Conservation (phyloP, 345 rosid genomes). For the Citrus cavaleriei region DNA sequence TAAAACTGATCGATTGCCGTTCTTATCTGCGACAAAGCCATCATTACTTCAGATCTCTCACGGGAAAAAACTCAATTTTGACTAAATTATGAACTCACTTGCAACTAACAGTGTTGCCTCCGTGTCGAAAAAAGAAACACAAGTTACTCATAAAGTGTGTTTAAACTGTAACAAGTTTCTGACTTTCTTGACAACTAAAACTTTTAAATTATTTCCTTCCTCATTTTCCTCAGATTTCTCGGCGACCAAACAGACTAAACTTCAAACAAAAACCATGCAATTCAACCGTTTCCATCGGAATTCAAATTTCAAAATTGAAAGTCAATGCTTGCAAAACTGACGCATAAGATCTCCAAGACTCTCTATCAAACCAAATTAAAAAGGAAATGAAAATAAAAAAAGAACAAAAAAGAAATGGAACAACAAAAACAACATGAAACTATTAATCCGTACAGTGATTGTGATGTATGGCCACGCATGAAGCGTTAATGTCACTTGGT, state of each 20-base stretch:
- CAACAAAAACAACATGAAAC: not conserved
- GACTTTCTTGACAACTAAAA: not conserved
- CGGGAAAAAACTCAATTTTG: not conserved
- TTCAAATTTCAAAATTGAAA: not conserved
- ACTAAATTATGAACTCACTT: not conserved
- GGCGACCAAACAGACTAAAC: slow-evolving; percentile 17
- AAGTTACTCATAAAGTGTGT: not conserved
- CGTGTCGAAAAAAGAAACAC: not conserved
- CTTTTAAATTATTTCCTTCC: not conserved
- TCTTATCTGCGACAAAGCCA: slow-evolving; percentile 15
- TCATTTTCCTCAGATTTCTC: slow-evolving; percentile 7
- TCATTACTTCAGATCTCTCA: slow-evolving; percentile 16
- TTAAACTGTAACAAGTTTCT: not conserved
- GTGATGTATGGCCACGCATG: not conserved
- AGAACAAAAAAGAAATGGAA: not conserved
- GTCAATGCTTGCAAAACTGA: not conserved
- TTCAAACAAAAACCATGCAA: slow-evolving; percentile 6
- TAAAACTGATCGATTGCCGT: not conserved
- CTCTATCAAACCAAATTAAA: not conserved
- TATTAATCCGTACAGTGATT: not conserved
- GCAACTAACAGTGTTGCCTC: not conserved
- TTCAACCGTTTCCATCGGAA: not conserved
- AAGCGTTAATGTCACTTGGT: not conserved
- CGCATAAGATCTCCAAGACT: not conserved
- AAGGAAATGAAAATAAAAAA: not conserved